phyloP scores from a whole-genome alignment of 768 basidiomycete species.

The Rhizopogon rudus region DNA sequence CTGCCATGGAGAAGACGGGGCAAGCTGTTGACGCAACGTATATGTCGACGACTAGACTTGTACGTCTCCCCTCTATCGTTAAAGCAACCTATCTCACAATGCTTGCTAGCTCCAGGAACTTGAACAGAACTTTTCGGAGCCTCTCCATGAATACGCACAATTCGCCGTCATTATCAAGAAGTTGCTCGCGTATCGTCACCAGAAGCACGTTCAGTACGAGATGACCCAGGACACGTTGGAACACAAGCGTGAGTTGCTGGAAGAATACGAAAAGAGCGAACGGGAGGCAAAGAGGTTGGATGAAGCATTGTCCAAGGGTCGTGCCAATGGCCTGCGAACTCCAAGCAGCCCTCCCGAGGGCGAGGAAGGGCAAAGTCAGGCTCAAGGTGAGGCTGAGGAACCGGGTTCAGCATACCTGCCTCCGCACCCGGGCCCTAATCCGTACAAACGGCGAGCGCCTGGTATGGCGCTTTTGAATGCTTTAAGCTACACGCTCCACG shows the following conservation, averaged over 20 bases:
- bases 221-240: conserved; percentile 93
- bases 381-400: conserved; percentile 33
- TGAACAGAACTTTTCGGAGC: conserved; percentile 94
- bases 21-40: conserved; percentile 95
- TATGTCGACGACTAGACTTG: conserved; percentile 86
- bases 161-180: conserved; percentile 95
- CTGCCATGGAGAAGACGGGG: conserved; percentile 92
- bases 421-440: conserved; percentile 77
- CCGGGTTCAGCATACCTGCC: conserved; percentile 53
- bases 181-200: conserved; percentile 90
- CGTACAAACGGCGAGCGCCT: conserved; percentile 55
- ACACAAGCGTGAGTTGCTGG: conserved; percentile 75
- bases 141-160: conserved; percentile 92
- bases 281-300: conserved; percentile 85
- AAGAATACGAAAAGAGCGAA: conserved; percentile 90
- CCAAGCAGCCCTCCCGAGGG: conserved; percentile 23
- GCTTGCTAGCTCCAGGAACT: conserved; percentile 77
- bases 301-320: conserved; percentile 71
- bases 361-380: conserved; percentile 16
- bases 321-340: conserved; percentile 25
- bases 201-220: conserved; percentile 97
- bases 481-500: conserved; percentile 89
- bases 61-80: conserved; percentile 30
- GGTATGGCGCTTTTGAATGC: conserved; percentile 89
- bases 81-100: not conserved